Base-by-base conservation (phyloP, 2,329 filamentous ascomycete species). In the Phialophora macrospora region DNA sequence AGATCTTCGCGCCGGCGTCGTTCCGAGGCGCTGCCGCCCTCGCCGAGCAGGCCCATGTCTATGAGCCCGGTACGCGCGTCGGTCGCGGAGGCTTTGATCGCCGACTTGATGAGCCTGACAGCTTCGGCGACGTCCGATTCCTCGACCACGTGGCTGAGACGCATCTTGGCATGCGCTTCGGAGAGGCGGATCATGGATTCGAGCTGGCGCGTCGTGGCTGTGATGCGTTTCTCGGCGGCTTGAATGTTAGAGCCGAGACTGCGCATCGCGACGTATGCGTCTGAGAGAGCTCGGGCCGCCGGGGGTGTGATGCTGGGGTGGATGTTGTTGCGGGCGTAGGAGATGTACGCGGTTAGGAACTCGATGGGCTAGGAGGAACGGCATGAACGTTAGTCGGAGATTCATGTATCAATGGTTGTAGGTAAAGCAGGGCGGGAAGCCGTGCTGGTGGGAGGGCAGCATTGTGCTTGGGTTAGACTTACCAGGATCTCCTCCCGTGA, bases 121-220 rank as follows among this genome's bases (percentile, higher is more conserved):
- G 95, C 93, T 80, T 99, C 95, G 57, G 87, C 81, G 5, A 99
- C 96, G 74, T 99, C 96, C 56, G 86, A 85, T 30, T 85, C 87
- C 0, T 91, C 93, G 49, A 99, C 95, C 14, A 83, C 86, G 2
- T 83, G 77, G 0, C 90, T 87, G 4, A 99, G 86, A 3, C 95
- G 90, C 96, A 99, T 99, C 79, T 97, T 97, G 57, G 95, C 96
- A 78, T 99, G 96, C 0, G 93, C 95, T 81, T 99, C 95, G 1
- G 93, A 82, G 2, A 99, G 89, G 68, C 95, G 94, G 75, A 99
- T 98, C 96, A 99, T 99, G 54, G 90, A 95, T 80, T 99, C 96
- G 5, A 99, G 85, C 79, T 99, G 95, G 75, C 95, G 88, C 0
- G 96, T 99, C 2, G 95, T 99, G 48, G 95, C 95, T 0, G 95